Base-by-base conservation (phyloP, 257 asterid genomes). In the Cruciata laevipes region DNA sequence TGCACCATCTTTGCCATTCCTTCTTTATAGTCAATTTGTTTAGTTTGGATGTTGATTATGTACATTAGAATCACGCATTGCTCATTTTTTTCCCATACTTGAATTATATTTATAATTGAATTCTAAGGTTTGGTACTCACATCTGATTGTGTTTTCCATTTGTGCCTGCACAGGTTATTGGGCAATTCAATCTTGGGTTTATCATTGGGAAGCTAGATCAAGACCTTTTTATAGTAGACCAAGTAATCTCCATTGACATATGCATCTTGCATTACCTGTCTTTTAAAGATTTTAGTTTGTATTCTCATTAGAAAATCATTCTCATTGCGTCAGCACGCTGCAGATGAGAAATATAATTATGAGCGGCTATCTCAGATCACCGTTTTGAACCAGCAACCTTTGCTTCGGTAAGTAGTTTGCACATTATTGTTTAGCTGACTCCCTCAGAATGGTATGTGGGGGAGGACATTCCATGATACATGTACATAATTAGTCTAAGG, bases 111-210 rank as follows among this genome's bases (percentile, higher is more conserved):
- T 53, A 3, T 20, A 20, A 53, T 30, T 56, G 14, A 21, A 20
- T 56, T 20, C 6, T 24, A 9, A 3, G 10, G 25, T 32, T 18
- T 62, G 16, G 2, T 62, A 7, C 67, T 17, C 7, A 33, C 7
- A n/a, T 62, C 51, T 62, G 49, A 16, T 40, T 53, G 57, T 17
- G 11, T 18, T 53, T 35, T 53, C 58, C 67, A 17, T 63, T 37
- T 10, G 55, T 35, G 51, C 42, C 30, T 63, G 52, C 37, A 80
- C 89, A 94, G 99, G 95, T 88, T 68, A 82, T 94, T 65, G 99
- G 99, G 71, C 96, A 94, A 76, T 94, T 94, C 79, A 94, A 94
- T 83, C 97, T 90, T 68, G 97, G 97, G 60, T 94, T 94, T 80
- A 90, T 94, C 74, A 81, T 94, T 77, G 96, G 93, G 69, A 94